Base-by-base conservation (phyloP, 2,329 filamentous ascomycete species). In the Tolypocladium amazonense region DNA sequence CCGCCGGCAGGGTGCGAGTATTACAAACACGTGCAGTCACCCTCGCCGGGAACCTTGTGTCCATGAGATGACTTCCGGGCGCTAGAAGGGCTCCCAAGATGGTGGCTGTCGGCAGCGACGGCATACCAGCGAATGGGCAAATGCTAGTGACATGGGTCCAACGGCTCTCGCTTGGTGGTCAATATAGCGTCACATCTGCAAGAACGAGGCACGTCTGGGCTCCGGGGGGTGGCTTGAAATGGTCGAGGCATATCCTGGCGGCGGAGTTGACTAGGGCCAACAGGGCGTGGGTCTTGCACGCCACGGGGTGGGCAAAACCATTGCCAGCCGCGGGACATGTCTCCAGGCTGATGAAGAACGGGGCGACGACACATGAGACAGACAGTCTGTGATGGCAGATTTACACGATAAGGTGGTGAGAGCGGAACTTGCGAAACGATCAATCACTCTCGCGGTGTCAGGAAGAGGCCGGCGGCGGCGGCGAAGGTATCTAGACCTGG, bases 51-150 rank as follows among this genome's bases (percentile, higher is more conserved):
- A 35, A 47, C 41, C 60, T 39, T 59, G 58, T 57, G 38, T 43
- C 56, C 43, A 58, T 57, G 59, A 61, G 60, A 62, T 59, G 59
- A 58, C 58, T 61, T 61, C 33, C 60, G 58, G 59, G 57, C 57
- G 60, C 58, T 62, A 62, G 57, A 60, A 14, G 58, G 15, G 27
- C 43, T 60, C 58, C 50, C 56, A 60, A 63, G 60, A 64, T 63
- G 59, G 60, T 63, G 62, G 62, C 62, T 61, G 59, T 60, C 62
- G 59, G 61, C 57, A 65, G 61, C 59, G 58, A 63, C 60, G 61
- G 60, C 61, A 60, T 62, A 58, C 56, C 59, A 56, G 58, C 50
- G 43, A 61, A 59, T 59, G 45, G 53, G 59, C 30, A 58, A 59
- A 33, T 43, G 30, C 43, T 59, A 59, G 58, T 60, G 61, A 58